Evolutionary conservation across 2,329 filamentous ascomycete species (phyloP).

Genomic region (Clonostachys rosea): DNA sequence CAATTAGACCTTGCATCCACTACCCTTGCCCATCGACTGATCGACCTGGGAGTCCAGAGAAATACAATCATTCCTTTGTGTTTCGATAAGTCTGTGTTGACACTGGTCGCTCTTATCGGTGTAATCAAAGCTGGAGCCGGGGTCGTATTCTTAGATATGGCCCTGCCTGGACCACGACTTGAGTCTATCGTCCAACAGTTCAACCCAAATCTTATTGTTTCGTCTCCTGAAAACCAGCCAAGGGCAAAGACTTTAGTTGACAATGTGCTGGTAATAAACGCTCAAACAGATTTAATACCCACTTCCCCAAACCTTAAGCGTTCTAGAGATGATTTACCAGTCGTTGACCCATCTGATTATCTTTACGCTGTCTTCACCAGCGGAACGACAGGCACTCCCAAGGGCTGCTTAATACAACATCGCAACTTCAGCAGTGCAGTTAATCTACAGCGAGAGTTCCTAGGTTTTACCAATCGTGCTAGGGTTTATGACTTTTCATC

Average conservation of each 20-base stretch:
- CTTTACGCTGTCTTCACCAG: constrained; percentile 7
- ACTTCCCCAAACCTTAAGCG: neutral
- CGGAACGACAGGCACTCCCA: constrained; percentile 13
- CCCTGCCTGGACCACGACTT: constrained; percentile 14
- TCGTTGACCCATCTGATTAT: neutral
- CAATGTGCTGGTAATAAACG: neutral
- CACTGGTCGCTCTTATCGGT: constrained; percentile 19
- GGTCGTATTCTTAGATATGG: constrained; percentile 24
- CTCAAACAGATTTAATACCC: neutral
- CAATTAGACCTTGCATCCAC: constrained; percentile 10
- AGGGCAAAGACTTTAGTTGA: neutral
- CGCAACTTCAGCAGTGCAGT: constrained; percentile 7
- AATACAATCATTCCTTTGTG: constrained; percentile 19
- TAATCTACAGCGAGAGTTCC: neutral
- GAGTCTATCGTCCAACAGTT: constrained; percentile 1
- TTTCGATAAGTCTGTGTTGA: constrained; percentile 29
- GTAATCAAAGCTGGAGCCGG: constrained; percentile 24
- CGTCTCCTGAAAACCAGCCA: neutral
- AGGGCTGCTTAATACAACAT: constrained; percentile 12
- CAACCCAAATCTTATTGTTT: constrained; percentile 2
- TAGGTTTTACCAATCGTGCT: neutral
- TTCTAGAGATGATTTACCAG: neutral
- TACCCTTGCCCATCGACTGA: constrained; percentile 7
- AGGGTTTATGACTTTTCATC: constrained; percentile 4
- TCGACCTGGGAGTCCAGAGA: constrained; percentile 7